These are phyloP conservation scores for Sphaerostilbella broomeana DNA, from an alignment of 2,329 filamentous ascomycete species.

Conservation along the genomic window DNA sequence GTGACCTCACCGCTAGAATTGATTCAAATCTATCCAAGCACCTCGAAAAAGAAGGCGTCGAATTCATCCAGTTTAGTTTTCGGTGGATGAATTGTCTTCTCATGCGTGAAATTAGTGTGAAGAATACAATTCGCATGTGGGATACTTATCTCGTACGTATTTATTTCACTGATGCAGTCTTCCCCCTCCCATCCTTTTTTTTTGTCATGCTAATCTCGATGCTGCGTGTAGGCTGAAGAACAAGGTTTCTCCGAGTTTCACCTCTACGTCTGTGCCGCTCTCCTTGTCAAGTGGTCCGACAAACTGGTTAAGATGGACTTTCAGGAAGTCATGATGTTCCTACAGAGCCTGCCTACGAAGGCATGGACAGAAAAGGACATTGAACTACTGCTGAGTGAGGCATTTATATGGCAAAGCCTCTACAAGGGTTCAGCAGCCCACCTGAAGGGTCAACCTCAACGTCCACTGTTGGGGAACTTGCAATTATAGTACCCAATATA, in stretches of 20 bases:
- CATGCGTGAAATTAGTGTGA: constrained; percentile 95
- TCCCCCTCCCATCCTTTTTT: neutral
- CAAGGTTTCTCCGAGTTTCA: constrained; percentile 98
- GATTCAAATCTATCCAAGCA: constrained; percentile 80
- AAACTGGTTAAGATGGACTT: constrained; percentile 97
- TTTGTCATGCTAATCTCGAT: constrained; percentile 6
- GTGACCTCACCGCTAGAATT: constrained; percentile 86
- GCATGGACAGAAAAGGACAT: constrained; percentile 98
- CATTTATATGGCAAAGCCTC: constrained; percentile 96
- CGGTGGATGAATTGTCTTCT: constrained; percentile 99
- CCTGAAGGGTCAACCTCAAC: constrained; percentile 50
- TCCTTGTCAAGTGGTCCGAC: constrained; percentile 96
- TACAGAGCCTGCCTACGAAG: constrained; percentile 87
- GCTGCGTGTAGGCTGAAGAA: constrained; percentile 70
- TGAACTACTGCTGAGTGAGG: constrained; percentile 88
- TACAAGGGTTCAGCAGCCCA: constrained; percentile 94
- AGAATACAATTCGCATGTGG: constrained; percentile 98
- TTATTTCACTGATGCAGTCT: neutral
- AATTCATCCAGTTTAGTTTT: constrained; percentile 99
- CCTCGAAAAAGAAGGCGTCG: constrained; percentile 81
- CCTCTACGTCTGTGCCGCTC: constrained; percentile 95
- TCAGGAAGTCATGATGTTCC: constrained; percentile 98
- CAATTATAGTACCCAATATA: constrained; percentile 25
- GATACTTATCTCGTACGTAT: constrained; percentile 87
- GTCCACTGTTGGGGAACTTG: constrained; percentile 30